Percentiles rank a stretch among this genome's conserved stretches.
Evolutionary conservation across 2,329 filamentous ascomycete genomes (phyloP).

Genomic region (Apiospora aurea): DNA sequence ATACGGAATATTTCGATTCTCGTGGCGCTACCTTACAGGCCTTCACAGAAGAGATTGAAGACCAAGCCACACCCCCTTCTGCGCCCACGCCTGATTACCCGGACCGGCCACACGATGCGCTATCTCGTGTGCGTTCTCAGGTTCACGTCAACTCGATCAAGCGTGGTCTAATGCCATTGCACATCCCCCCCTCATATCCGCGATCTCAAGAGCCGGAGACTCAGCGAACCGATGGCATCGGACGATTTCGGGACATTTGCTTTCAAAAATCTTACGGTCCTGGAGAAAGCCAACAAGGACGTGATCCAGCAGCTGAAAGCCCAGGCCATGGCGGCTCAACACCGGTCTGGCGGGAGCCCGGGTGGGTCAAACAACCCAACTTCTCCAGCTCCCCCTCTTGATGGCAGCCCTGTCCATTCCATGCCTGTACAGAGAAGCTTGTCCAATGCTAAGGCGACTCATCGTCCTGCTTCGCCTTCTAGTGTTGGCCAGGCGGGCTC

Average conservation of each 20-base stretch:
- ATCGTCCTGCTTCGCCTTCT: slow-evolving; percentile 80
- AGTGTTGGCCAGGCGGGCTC: slow-evolving; percentile 79
- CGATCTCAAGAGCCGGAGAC: slow-evolving; percentile 82
- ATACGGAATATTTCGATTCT: slow-evolving; percentile 97
- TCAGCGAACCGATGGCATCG: slow-evolving; percentile 86
- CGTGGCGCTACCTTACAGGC: slow-evolving; percentile 90
- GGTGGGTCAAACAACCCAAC: slow-evolving; percentile 49
- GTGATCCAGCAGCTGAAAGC: slow-evolving; percentile 95
- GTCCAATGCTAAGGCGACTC: slow-evolving; percentile 78
- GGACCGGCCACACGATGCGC: slow-evolving; percentile 91
- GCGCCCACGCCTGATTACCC: slow-evolving; percentile 78
- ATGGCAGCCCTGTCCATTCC: slow-evolving; percentile 84
- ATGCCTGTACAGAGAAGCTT: slow-evolving; percentile 82
- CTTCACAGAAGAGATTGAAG: slow-evolving; percentile 93
- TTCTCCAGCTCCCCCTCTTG: slow-evolving; percentile 74
- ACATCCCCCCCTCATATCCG: slow-evolving; percentile 97
- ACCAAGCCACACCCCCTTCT: slow-evolving; percentile 79
- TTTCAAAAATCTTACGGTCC: slow-evolving; percentile 95
- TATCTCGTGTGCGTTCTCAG: slow-evolving; percentile 88
- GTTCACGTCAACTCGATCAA: slow-evolving; percentile 78
- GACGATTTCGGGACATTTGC: slow-evolving; percentile 97
- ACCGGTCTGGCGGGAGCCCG: slow-evolving; percentile 57
- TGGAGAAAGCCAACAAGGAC: slow-evolving; percentile 98
- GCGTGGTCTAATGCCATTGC: slow-evolving; percentile 90
- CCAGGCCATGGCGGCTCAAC: slow-evolving; percentile 79